A percentile compares a stretch with the other conserved stretches of the same genome.
Conservation (phyloP, 768 basidiomycete species). For the Rhizopogon sp. region DNA sequence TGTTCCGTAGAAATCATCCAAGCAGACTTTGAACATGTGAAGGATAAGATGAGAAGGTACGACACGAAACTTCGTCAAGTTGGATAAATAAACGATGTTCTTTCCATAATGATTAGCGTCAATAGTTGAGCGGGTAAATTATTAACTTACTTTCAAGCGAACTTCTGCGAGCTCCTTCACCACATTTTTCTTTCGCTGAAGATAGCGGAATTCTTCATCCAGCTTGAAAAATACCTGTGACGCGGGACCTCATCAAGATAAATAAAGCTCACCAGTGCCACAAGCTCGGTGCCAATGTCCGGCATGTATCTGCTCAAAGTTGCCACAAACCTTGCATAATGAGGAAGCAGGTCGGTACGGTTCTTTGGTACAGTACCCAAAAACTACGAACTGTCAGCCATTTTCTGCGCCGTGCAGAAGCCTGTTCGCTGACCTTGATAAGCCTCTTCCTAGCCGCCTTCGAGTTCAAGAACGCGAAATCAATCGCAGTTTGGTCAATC, state of each 20-base stretch:
- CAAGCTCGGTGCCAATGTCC: slow-evolving; percentile 80
- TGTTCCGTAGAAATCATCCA: slow-evolving; percentile 90
- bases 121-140: slow-evolving; percentile 4
- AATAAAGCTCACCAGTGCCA: slow-evolving; percentile 60
- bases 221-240: slow-evolving; percentile 45
- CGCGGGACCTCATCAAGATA: background rate
- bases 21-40: slow-evolving; percentile 94
- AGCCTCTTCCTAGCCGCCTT: slow-evolving; percentile 93
- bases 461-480: slow-evolving; percentile 95
- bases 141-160: slow-evolving; percentile 62
- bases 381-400: slow-evolving; percentile 42
- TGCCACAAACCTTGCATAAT: slow-evolving; percentile 87
- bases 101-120: slow-evolving; percentile 24
- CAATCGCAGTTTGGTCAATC: slow-evolving; percentile 91
- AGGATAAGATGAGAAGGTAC: slow-evolving; percentile 89
- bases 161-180: slow-evolving; percentile 86
- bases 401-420: background rate
- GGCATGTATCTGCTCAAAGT: slow-evolving; percentile 92
- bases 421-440: slow-evolving; percentile 53
- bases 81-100: slow-evolving; percentile 87
- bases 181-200: slow-evolving; percentile 91
- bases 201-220: slow-evolving; percentile 94
- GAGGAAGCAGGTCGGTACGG: slow-evolving; percentile 85
- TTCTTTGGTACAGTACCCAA: slow-evolving; percentile 81
- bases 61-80: slow-evolving; percentile 92